Base-by-base conservation (phyloP, 805 yeast genomes). In the Candida argentea region DNA sequence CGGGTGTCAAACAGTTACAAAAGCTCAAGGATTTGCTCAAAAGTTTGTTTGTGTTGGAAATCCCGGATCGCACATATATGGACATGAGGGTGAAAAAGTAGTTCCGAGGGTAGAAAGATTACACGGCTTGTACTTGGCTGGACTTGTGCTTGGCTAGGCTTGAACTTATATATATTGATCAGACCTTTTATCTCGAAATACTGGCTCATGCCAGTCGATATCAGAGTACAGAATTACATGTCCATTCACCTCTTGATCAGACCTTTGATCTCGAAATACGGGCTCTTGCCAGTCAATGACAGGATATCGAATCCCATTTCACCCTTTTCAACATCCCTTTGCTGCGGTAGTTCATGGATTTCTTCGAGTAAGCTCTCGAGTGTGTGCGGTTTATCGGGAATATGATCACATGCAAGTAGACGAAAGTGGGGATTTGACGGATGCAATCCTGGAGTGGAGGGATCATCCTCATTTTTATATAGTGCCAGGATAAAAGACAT, bases 11-110 rank as follows among this genome's bases (percentile, higher is more conserved):
- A 32, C 76, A 76, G 30, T 55, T 87, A 37, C 56, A 73, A 26
- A 59, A 54, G 25, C 54, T 85, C 22, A 83, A 82, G 49, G 71
- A 61, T 12, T 83, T 76, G 28, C 55, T 87, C 34, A 57, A 65
- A 32, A 86, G 86, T 9, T 58, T 85, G 27, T 65, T 87, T 6
- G 72, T 73, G 26, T 61, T 87, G 26, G 71, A 62, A 12, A 70
- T 81, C 18, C 94, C 94, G 4, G 91, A 83, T 44, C 65, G 95
- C 36, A 73, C 72, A 46, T 61, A 66, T 15, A 83, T 86, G 85
- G 95, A 86, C 48, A 73, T 87, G 1, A 67, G 94, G 39, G 65
- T 80, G 7, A 13, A 22, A 5, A 18, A 18, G 20, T 18, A 18
- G 10, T 14, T 12, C 27, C 16, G 6, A 22, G 26, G 22, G 25